A percentile compares a stretch with the other conserved stretches of the same genome.
Conservation (phyloP, 306 rosid species). For the Glycine soja region DNA sequence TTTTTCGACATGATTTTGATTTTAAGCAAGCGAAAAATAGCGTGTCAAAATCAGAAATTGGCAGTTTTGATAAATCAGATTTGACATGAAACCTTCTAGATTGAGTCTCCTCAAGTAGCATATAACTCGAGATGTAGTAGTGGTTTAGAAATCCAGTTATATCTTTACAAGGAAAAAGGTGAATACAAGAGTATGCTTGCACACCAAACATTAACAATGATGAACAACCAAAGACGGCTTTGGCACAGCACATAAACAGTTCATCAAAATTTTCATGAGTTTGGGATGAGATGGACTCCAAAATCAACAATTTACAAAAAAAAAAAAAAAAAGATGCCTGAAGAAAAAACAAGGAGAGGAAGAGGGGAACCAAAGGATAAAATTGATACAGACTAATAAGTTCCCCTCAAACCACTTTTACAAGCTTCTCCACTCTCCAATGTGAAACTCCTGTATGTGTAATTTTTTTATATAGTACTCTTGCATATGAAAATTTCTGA, state of each 20-base stretch:
- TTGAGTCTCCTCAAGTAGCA: constrained; percentile 1
- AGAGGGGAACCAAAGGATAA: background rate
- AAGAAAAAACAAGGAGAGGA: constrained; percentile 10
- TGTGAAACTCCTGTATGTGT: constrained; percentile 25
- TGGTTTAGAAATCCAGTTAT: constrained; percentile 5
- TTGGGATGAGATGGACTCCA: constrained; percentile 1
- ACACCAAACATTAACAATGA: constrained; percentile 29
- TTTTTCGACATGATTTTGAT: too few species aligned
- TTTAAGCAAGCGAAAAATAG: background rate
- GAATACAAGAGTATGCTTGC: constrained; percentile 18
- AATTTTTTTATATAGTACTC: background rate
- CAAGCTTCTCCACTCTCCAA: constrained; percentile 34
- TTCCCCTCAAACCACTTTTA: constrained; percentile 29
- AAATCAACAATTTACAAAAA: constrained; percentile 23
- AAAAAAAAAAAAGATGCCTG: background rate
- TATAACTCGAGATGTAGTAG: background rate
- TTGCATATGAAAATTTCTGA: too few species aligned
- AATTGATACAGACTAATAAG: background rate
- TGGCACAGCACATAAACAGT: constrained; percentile 5
- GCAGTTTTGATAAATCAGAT: background rate
- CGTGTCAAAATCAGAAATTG: background rate
- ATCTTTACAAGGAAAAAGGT: background rate
- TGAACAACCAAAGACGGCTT: constrained; percentile 35
- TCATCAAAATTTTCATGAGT: constrained; percentile 36
- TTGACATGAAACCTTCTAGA: background rate